Base-by-base conservation (phyloP, 768 basidiomycete genomes). In the Asterophora parasitica region DNA sequence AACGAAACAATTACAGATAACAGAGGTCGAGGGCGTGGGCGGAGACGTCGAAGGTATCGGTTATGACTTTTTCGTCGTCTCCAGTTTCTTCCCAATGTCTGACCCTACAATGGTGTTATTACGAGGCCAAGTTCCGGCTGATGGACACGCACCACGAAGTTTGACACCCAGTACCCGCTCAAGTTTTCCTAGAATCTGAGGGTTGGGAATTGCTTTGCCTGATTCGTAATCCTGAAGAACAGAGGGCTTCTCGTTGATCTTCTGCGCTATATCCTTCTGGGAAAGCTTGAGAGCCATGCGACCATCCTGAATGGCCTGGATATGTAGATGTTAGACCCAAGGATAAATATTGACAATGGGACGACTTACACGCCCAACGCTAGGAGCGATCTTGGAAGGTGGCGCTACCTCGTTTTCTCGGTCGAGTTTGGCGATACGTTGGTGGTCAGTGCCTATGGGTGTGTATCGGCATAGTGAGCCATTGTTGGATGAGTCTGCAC, bases 391-490 rank as follows among this genome's bases (percentile, higher is more conserved):
- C 69, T 92, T 95, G 44, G 86, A 56, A 39, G 94, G 94, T 6
- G 93, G 92, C 7, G 92, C 91, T 17, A 95, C 92, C 61, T 95
- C 93, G 65, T 97, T 94, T 58, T 96, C 92, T 36, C 90, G 82
- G 66, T 94, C 93, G 35, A 97, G 83, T 61, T 94, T 94, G 19
- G 88, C 92, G 62, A 94, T 93, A 47, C 81, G 82, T 62, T 92
- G 90, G 70, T 95, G 92, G 69, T 97, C 93, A 54, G 90, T 88
- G 30, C 88, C 91, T 93, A 40, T 11, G 37, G 17, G 12, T 7
- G 10, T 46, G 27, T 13, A 23, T 13, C 10, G n/a, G 13, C 43
- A 13, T 40, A 36, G 23, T 9, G 20, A 13, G 8, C n/a, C 6
- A 16, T 4, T 23, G 9, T 19, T 11, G 13, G 2, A 39, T 9